Evolutionary conservation across 2,329 filamentous ascomycete genomes (phyloP).

Genomic region (Alternaria alternata): DNA sequence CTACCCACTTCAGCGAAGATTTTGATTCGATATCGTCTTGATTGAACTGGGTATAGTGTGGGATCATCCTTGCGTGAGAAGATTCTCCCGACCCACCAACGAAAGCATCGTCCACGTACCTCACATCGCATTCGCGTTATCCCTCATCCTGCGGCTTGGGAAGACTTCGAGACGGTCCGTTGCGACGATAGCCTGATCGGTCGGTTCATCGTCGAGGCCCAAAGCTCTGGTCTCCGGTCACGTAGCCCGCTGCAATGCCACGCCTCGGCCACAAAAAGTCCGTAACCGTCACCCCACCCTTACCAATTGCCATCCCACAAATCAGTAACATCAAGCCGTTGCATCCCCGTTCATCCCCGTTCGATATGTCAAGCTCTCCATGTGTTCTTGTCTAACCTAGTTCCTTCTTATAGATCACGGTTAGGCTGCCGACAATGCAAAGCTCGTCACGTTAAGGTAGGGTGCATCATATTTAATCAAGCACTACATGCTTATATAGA

Average conservation of each 20-base stretch:
- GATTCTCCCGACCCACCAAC: conserved; percentile 12
- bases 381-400: conserved; percentile 4
- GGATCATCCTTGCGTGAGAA: conserved; percentile 8
- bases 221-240: conserved; percentile 13
- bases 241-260: conserved; percentile 37
- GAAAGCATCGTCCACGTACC: conserved; percentile 13
- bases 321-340: conserved; percentile 6
- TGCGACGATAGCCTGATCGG: conserved; percentile 6
- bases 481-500: conserved; percentile 10
- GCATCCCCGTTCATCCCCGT: neutral
- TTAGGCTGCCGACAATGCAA: conserved; percentile 50
- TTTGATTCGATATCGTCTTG: neutral
- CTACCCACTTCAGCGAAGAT: neutral
- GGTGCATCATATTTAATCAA: conserved; percentile 6
- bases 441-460: conserved; percentile 49
- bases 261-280: conserved; percentile 51
- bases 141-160: conserved; percentile 8
- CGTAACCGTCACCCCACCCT: conserved; percentile 15
- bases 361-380: neutral
- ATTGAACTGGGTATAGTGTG: conserved; percentile 13
- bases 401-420: conserved; percentile 23
- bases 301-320: conserved; percentile 8
- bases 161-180: conserved; percentile 9
- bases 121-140: conserved; percentile 19
- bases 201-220: conserved; percentile 21